These are phyloP conservation scores for Guyanaporus albipodus DNA, from an alignment of 768 basidiomycete genomes.

Conservation along the genomic window DNA sequence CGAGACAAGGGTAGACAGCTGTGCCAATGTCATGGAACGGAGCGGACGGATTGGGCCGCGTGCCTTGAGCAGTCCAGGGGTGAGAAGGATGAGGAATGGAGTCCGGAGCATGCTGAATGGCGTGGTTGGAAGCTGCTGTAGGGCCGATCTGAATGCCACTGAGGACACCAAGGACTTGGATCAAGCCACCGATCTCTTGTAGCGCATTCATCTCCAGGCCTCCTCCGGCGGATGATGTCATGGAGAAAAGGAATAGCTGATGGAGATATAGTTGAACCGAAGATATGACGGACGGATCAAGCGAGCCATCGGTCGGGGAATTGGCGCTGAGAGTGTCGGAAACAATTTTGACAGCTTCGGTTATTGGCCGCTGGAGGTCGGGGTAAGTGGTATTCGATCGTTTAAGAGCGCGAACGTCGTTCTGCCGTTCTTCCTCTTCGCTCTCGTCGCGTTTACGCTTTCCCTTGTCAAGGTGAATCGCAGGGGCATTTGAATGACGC, in stretches of 20 bases:
- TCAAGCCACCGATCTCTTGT: constrained; percentile 76
- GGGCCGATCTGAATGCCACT: constrained; percentile 68
- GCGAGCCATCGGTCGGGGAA: constrained; percentile 35
- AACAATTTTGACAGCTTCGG: constrained; percentile 57
- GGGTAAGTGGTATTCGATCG: constrained; percentile 42
- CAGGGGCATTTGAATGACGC: constrained; percentile 59
- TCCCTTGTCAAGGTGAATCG: constrained; percentile 62
- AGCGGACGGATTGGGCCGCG: constrained; percentile 21
- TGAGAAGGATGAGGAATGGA: constrained; percentile 35
- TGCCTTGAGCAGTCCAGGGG: constrained; percentile 27
- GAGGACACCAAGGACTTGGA: constrained; percentile 78
- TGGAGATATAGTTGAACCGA: constrained; percentile 71
- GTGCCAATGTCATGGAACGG: constrained; percentile 54
- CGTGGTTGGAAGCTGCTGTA: constrained; percentile 30
- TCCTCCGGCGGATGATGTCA: constrained; percentile 58
- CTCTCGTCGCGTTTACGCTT: constrained; percentile 69
- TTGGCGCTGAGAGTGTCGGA: constrained; percentile 44
- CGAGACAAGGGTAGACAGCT: constrained; percentile 78
- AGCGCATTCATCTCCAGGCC: constrained; percentile 53
- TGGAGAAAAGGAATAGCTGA: constrained; percentile 73
- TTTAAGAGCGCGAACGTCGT: constrained; percentile 36
- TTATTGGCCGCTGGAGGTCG: constrained; percentile 52
- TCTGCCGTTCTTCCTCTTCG: constrained; percentile 30
- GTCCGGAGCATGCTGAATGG: constrained; percentile 20
- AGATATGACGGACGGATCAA: constrained; percentile 58